phyloP scores from a whole-genome alignment of 2,329 filamentous ascomycete species.

The Calonectria montana region DNA sequence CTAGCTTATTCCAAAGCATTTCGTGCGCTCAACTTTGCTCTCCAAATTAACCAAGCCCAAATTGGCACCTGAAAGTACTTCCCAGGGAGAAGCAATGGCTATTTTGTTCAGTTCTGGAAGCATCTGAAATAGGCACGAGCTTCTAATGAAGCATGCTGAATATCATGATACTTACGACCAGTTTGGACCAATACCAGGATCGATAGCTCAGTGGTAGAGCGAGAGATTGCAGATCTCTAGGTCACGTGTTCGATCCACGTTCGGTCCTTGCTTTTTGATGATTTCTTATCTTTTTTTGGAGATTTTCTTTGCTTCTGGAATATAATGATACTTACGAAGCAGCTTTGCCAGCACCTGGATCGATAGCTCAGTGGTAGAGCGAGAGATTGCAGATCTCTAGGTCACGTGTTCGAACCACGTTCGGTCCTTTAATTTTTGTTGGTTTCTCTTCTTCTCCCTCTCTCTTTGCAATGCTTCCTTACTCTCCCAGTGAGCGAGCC shows the following conservation, averaged over 20 bases:
- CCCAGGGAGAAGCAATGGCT: too few species aligned
- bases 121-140: too few species aligned
- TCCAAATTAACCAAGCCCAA: too few species aligned
- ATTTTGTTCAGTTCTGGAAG: too few species aligned
- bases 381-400: conserved; percentile 11
- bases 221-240: background rate
- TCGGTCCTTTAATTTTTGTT: background rate
- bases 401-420: conserved; percentile 7
- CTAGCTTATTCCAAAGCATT: too few species aligned
- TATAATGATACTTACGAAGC: background rate
- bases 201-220: background rate
- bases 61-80: too few species aligned
- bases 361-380: conserved; percentile 9
- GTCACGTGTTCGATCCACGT: background rate
- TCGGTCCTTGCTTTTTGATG: background rate
- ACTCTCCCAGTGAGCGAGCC: too few species aligned
- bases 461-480: too few species aligned
- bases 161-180: background rate
- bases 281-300: background rate
- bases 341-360: background rate
- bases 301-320: background rate
- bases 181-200: too few species aligned
- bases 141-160: too few species aligned
- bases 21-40: too few species aligned
- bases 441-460: background rate